These are phyloP conservation scores for Pseudohalonectria lignicola DNA, from an alignment of 2,329 filamentous ascomycete species.

Conservation along the genomic window DNA sequence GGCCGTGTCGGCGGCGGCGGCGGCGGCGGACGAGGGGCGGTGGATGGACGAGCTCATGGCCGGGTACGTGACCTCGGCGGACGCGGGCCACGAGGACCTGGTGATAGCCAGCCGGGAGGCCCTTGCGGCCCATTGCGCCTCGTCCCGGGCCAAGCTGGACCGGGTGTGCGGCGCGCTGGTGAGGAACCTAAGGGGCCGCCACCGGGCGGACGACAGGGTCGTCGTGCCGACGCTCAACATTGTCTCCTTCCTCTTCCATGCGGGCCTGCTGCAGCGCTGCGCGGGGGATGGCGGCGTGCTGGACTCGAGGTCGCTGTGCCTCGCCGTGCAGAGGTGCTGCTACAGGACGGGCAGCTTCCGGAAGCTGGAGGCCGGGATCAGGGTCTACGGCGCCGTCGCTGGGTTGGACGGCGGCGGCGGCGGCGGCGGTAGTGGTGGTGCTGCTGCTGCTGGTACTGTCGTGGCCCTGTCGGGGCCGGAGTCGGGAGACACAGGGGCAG, in stretches of 20 bases:
- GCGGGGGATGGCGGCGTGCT: conserved; percentile 16
- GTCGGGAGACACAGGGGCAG: conserved; percentile 10
- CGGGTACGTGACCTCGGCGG: conserved; percentile 62
- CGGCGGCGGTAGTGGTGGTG: conserved; percentile 1
- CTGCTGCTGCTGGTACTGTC: conserved; percentile 7
- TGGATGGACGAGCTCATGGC: conserved; percentile 47
- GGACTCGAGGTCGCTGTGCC: conserved; percentile 49
- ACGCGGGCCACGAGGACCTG: conserved; percentile 67
- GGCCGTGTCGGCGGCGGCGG: conserved; percentile 19
- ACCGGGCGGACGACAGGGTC: conserved; percentile 53
- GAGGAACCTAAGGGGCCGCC: conserved; percentile 33
- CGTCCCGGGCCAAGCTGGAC: conserved; percentile 25
- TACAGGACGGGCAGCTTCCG: conserved; percentile 75
- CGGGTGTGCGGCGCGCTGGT: conserved; percentile 39
- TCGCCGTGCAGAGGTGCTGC: conserved; percentile 64
- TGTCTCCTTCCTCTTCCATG: conserved; percentile 65
- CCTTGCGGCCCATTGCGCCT: conserved; percentile 42
- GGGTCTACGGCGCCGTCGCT: conserved; percentile 65
- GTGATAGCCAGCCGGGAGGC: conserved; percentile 58
- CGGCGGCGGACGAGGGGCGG: conserved; percentile 13
- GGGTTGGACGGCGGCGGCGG: conserved; percentile 11
- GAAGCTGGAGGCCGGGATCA: conserved; percentile 70
- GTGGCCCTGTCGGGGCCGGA: conserved; percentile 2
- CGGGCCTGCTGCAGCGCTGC: conserved; percentile 32
- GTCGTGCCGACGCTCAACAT: conserved; percentile 68